Evolutionary conservation across 2,329 filamentous ascomycete genomes (phyloP).

Genomic region (Clarireedia hainanense): DNA sequence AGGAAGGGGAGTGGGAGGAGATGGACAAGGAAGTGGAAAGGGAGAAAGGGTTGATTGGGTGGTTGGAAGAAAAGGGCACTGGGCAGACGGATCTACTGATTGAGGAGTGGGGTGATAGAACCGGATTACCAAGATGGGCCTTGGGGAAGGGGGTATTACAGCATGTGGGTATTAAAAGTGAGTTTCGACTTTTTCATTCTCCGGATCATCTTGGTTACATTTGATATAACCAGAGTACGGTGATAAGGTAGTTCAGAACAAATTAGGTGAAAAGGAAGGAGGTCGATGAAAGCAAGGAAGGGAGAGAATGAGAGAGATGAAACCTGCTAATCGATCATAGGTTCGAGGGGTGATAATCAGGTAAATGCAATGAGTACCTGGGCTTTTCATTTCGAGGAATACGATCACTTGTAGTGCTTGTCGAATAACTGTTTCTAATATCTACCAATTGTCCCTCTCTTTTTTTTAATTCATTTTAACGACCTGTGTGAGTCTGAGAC

Average conservation of each 20-base stretch:
- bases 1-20: background rate
- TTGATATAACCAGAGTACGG: too few relatives aligned
- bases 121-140: background rate
- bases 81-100: slow-evolving; percentile 1
- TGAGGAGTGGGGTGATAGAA: background rate
- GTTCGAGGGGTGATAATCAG: slow-evolving; percentile 12
- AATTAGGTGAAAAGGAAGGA: too few relatives aligned
- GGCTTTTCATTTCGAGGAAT: slow-evolving; percentile 16
- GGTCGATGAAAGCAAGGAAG: too few relatives aligned
- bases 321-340: slow-evolving; percentile 13
- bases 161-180: background rate
- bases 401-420: background rate
- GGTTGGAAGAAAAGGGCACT: background rate
- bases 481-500: too few relatives aligned
- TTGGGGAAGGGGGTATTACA: slow-evolving; percentile 2
- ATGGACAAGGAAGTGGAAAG: background rate
- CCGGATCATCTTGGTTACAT: too few relatives aligned
- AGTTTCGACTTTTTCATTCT: background rate
- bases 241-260: too few relatives aligned
- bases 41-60: background rate
- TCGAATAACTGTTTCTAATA: too few relatives aligned
- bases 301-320: background rate
- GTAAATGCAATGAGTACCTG: slow-evolving; percentile 14
- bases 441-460: too few relatives aligned
- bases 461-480: too few relatives aligned